Evolutionary conservation across 768 basidiomycete species (phyloP).

Genomic region (Multifurca ochricompacta): DNA sequence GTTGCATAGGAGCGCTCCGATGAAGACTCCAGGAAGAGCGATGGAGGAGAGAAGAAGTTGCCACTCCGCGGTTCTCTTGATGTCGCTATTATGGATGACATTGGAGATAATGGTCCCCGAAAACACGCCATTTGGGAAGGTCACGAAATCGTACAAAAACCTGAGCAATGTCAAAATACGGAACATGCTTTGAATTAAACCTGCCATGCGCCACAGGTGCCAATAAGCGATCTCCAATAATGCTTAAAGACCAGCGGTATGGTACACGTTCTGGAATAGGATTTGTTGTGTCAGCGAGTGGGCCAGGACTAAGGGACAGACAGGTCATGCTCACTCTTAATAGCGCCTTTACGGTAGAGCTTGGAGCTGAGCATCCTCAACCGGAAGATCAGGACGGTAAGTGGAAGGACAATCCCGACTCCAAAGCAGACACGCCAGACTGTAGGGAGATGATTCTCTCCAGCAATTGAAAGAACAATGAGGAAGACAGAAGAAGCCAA

Average conservation of each 20-base stretch:
- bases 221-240: conserved; percentile 64
- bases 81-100: conserved; percentile 47
- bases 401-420: conserved; percentile 51
- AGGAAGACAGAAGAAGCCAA: conserved; percentile 60
- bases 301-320: not conserved
- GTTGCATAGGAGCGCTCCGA: conserved; percentile 38
- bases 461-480: conserved; percentile 60
- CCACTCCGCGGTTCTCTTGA: conserved; percentile 59
- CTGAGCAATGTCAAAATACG: conserved; percentile 26
- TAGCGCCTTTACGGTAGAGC: conserved; percentile 56
- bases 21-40: conserved; percentile 47
- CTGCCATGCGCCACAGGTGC: conserved; percentile 68
- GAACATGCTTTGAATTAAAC: conserved; percentile 8
- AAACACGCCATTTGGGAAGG: conserved; percentile 68
- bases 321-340: conserved; percentile 40
- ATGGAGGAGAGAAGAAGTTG: conserved; percentile 58
- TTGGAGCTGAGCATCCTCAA: conserved; percentile 62
- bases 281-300: not conserved
- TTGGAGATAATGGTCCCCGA: conserved; percentile 59
- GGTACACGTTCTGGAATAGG: conserved; percentile 42
- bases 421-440: conserved; percentile 66
- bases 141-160: conserved; percentile 66
- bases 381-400: conserved; percentile 66
- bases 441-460: conserved; percentile 49
- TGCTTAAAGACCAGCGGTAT: conserved; percentile 50